Evolutionary conservation across 129 eudicot genomes (phyloP).

Genomic region (Logfia minima): DNA sequence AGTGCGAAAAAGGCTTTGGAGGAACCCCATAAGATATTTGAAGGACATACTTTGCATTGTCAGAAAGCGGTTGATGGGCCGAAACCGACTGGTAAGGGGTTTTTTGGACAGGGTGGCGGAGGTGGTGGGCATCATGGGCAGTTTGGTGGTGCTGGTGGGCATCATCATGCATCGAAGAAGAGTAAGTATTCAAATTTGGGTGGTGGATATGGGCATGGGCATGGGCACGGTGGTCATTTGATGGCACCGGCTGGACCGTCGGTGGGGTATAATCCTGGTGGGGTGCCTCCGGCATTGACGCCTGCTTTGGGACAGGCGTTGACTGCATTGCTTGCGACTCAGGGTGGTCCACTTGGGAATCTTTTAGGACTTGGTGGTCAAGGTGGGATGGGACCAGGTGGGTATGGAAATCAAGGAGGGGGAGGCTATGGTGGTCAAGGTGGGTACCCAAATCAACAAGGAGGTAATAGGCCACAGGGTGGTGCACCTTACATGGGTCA

Average conservation of each 20-base stretch:
- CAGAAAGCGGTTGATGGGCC: slow-evolving; percentile 95
- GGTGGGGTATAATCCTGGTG: slow-evolving; percentile 55
- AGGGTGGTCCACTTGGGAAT: slow-evolving; percentile 85
- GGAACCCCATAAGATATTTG: slow-evolving; percentile 87
- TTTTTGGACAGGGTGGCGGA: slow-evolving; percentile 42
- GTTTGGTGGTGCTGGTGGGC: slow-evolving; percentile 33
- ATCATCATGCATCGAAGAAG: slow-evolving; percentile 58
- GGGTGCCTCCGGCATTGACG: slow-evolving; percentile 45
- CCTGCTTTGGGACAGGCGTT: slow-evolving; percentile 96
- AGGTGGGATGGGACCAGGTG: slow-evolving; percentile 65
- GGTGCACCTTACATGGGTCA: slow-evolving; percentile 79
- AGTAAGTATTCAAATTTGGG: slow-evolving; percentile 49
- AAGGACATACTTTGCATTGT: slow-evolving; percentile 78
- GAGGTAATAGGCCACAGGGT: slow-evolving; percentile 77
- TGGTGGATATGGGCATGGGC: slow-evolving; percentile 50
- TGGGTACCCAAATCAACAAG: slow-evolving; percentile 72
- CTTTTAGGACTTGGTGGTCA: slow-evolving; percentile 72
- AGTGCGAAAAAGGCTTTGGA: slow-evolving; percentile 81
- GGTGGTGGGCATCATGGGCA: slow-evolving; percentile 35
- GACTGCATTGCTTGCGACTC: slow-evolving; percentile 79
- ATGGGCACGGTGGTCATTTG: slow-evolving; percentile 72
- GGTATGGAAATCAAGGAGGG: slow-evolving; percentile 65
- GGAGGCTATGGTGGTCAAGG: slow-evolving; percentile 69
- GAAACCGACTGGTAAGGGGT: slow-evolving; percentile 45
- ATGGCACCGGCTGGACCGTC: slow-evolving; percentile 76